Base-by-base conservation (phyloP, 495 filamentous ascomycete genomes). In the Cryomyces minteri region DNA sequence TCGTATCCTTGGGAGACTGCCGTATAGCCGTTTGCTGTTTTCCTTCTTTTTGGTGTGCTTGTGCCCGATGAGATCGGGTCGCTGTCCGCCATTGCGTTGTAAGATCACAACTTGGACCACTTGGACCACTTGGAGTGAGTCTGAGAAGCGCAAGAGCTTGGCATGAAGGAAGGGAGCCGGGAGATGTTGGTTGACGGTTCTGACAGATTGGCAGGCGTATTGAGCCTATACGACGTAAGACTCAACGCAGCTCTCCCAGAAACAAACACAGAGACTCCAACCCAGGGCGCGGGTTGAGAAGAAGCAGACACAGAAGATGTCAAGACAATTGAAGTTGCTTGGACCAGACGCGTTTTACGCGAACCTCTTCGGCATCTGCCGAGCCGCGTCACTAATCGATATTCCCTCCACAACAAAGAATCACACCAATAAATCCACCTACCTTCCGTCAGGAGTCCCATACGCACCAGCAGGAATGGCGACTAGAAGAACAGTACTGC, bases 41-140 rank as follows among this genome's bases (percentile, higher is more conserved):
- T 73, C 49, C 60, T 68, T 49, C 66, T 63, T 56, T 69, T 67
- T 43, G 64, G 48, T 11, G 68, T 32, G 67, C 70, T 50, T 70
- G 67, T 40, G 14, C 40, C 40, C 9, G 25, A 14, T 11, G 25
- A 41, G 28, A 18, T 41, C 40, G 28, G 12, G 34, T 37, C 8
- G 3, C 12, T 37, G 12, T 9, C 8, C 34, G 12, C 8, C 34
- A 12, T 37, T 12, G 12, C 2, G 18, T 25, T 25, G 18, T 25
- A 25, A 25, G 18, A 25, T 25, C 18, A 25, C 18, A 2, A 25
- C 18, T 25, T 25, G 18, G 18, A 25, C n/a, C n/a, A n/a, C n/a
- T 25, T 25, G 18, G n/a, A n/a, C n/a, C n/a, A n/a, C 18, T 25
- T 25, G 18, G 18, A 25, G 18, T 25, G 18, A 25, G 18, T 25